These are phyloP conservation scores for Penicillium capsulatum DNA, from an alignment of 2,329 filamentous ascomycete species.

Conservation along the genomic window DNA sequence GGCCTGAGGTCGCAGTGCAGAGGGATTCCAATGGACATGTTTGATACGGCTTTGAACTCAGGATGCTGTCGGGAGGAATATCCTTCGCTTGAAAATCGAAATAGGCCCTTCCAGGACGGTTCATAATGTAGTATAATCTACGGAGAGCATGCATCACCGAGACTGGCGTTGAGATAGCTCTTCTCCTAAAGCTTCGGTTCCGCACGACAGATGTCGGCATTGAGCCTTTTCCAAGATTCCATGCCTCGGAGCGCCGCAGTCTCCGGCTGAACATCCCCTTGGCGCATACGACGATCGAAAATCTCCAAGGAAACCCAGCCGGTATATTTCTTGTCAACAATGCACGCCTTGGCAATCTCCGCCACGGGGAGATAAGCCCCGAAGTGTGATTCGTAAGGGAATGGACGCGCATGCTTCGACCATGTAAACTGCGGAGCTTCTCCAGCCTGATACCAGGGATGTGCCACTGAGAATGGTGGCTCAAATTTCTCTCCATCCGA, in stretches of 20 bases:
- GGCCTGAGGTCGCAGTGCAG: background rate
- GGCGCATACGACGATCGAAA: constrained; percentile 31
- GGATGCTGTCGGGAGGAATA: too few relatives aligned
- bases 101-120: too few relatives aligned
- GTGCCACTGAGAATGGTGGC: constrained; percentile 26
- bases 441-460: constrained; percentile 29
- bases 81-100: too few relatives aligned
- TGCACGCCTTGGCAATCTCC: constrained; percentile 27
- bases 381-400: constrained; percentile 27
- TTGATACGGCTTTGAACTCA: too few relatives aligned
- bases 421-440: constrained; percentile 30
- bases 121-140: too few relatives aligned
- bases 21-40: too few relatives aligned
- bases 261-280: constrained; percentile 12
- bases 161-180: too few relatives aligned
- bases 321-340: constrained; percentile 26
- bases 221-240: constrained; percentile 10
- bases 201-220: too few relatives aligned
- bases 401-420: constrained; percentile 30
- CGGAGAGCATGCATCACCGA: too few relatives aligned
- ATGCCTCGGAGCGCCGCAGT: constrained; percentile 18
- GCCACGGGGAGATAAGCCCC: constrained; percentile 28
- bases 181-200: too few relatives aligned
- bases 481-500: constrained; percentile 35
- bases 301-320: constrained; percentile 36